Evolutionary conservation across 371 early-diverging fungal genomes (phyloP).

Genomic region (Mortierella sp.): DNA sequence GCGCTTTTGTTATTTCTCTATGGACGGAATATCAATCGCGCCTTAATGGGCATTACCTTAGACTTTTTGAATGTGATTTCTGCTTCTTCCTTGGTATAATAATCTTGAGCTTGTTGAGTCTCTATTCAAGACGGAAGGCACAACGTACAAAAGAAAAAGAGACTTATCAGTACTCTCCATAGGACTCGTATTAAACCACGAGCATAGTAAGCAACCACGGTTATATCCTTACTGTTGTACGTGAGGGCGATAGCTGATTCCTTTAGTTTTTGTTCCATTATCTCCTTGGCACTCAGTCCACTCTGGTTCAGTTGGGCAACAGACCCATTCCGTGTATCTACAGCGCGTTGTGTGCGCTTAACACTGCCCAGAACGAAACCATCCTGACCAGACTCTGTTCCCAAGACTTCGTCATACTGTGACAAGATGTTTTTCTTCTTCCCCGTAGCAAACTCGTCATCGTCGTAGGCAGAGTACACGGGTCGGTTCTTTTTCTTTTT

Average conservation of each 20-base stretch:
- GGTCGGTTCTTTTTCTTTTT: slow-evolving; percentile 76
- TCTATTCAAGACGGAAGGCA: slow-evolving; percentile 14
- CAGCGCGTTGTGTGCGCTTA: slow-evolving; percentile 12
- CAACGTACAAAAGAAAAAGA: slow-evolving; percentile 54
- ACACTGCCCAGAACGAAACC: slow-evolving; percentile 63
- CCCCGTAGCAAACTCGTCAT: slow-evolving; percentile 73
- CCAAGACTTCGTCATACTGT: slow-evolving; percentile 84
- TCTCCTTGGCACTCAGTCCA: slow-evolving; percentile 53
- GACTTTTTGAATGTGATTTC: slow-evolving; percentile 83
- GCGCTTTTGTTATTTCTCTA: neutral
- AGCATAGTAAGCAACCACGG: too few species aligned
- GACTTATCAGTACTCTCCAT: slow-evolving; percentile 47
- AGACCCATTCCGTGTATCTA: slow-evolving; percentile 8
- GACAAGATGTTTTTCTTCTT: slow-evolving; percentile 74
- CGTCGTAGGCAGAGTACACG: slow-evolving; percentile 83
- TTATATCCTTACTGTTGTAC: slow-evolving; percentile 61
- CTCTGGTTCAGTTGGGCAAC: slow-evolving; percentile 10
- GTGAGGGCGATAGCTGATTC: slow-evolving; percentile 67
- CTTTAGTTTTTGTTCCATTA: slow-evolving; percentile 69
- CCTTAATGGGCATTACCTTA: slow-evolving; percentile 60
- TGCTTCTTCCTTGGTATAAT: slow-evolving; percentile 90
- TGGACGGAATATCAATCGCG: slow-evolving; percentile 18
- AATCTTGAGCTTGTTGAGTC: slow-evolving; percentile 55
- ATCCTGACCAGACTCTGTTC: slow-evolving; percentile 56
- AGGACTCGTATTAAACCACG: slow-evolving; percentile 57